Base-by-base conservation (phyloP, 2,329 filamentous ascomycete genomes). In the Pseudogymnoascus sp. region DNA sequence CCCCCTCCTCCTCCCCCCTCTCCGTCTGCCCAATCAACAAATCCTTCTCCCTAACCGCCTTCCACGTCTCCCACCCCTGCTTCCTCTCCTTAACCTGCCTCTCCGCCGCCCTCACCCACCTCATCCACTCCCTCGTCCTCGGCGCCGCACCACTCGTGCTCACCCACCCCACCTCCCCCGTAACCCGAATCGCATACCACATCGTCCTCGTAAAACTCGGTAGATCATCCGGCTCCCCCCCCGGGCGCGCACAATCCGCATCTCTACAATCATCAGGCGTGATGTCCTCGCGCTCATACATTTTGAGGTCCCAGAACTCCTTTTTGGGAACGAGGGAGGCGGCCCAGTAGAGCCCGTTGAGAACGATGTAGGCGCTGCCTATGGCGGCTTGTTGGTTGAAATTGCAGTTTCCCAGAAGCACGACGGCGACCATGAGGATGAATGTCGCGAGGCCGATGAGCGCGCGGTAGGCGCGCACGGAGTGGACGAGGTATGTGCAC, bases 351-450 rank as follows among this genome's bases (percentile, higher is more conserved):
- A 82, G 71, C 8, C 79, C 81, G 65, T 88, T 88, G 60, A 88
- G 76, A 3, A 81, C 66, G 62, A 88, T 82, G 67, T 88, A 88
- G 1, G 79, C 76, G 2, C 74, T 76, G 5, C 83, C 84, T 64
- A 87, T 82, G 10, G 84, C 80, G 8, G 83, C 79, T 72, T 88
- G 84, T 65, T 82, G 81, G 50, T 79, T 77, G 78, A 84, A 86
- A n/a, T 78, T 79, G 72, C 83, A 85, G 70, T 87, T 87, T 1
- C 84, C 84, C 36, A 88, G 73, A 12, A 86, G 73, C 11, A 88
- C 82, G 10, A 88, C 83, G 1, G 81, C 79, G 3, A 83, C 70
- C 85, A 88, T 88, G 50, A 88, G 78, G 25, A 87, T 67, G 7
- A 84, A 78, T 7, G 85, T 88, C 36, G 82, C 84, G 1, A 81